Base-by-base conservation (phyloP, 108 stramenopile genomes). In the Pseudonitzschia delicatissima region DNA sequence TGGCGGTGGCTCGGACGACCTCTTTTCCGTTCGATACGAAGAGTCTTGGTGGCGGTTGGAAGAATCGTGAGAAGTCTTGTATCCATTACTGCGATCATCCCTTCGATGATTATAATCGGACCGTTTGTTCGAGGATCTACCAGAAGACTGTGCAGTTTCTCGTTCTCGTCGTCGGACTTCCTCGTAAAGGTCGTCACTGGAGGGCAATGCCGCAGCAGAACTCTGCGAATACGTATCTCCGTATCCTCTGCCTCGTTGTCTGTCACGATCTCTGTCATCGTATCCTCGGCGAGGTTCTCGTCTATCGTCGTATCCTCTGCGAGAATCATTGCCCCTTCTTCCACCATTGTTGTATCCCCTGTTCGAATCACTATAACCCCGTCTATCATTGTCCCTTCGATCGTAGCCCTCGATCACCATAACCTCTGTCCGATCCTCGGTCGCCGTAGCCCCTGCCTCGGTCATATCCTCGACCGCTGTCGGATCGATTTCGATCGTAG, bases 81-180 rank as follows among this genome's bases (percentile, higher is more conserved):
- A n/a, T n/a, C n/a, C n/a, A n/a, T n/a, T n/a, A n/a, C n/a, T n/a
- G n/a, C n/a, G n/a, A n/a, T n/a, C n/a, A n/a, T n/a, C n/a, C n/a
- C n/a, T n/a, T n/a, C n/a, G n/a, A n/a, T n/a, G n/a, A n/a, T n/a
- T n/a, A n/a, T n/a, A n/a, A n/a, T n/a, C n/a, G n/a, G n/a, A n/a
- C n/a, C n/a, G n/a, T n/a, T n/a, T n/a, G n/a, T n/a, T n/a, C n/a
- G n/a, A n/a, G n/a, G 87, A 74, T 18, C 83, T 80, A 25, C n/a
- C n/a, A n/a, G n/a, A n/a, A n/a, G n/a, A n/a, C n/a, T n/a, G n/a
- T n/a, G 67, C 84, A 52, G 76, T 81, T 47, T 86, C 88, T 32
- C 80, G 75, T 64, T 91, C 88, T 33, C 82, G 80, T 39, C 83
- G 71, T 9, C 83, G 71, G 12, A 89, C 91, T 67, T 91, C 87